A percentile compares a stretch with the other conserved stretches of the same genome.
These are phyloP conservation scores for Penicillium salamii DNA, from an alignment of 495 filamentous ascomycete genomes.

Conservation along the genomic window DNA sequence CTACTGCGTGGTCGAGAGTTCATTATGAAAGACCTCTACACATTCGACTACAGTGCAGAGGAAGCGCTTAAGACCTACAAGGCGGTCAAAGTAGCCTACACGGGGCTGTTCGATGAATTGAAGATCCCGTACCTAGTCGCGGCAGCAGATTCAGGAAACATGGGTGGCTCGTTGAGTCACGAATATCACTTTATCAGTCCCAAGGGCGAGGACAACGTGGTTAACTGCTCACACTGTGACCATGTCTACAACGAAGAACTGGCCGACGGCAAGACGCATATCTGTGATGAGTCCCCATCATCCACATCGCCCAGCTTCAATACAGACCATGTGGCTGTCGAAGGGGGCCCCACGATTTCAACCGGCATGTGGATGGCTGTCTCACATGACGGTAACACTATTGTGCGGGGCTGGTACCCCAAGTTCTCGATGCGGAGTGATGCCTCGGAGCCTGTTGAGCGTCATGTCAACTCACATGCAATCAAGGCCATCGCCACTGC, in stretches of 20 bases:
- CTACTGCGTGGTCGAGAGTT: conserved; percentile 91
- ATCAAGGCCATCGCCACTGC: conserved; percentile 59
- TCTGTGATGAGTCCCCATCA: conserved; percentile 6
- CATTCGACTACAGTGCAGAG: conserved; percentile 70
- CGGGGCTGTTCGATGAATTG: conserved; percentile 73
- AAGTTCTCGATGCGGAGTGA: conserved; percentile 34
- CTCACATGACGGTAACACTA: conserved; percentile 61
- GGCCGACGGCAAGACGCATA: conserved; percentile 45
- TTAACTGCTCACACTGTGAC: conserved; percentile 69
- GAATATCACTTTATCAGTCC: conserved; percentile 85
- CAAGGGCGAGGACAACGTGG: conserved; percentile 81
- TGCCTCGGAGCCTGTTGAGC: conserved; percentile 31
- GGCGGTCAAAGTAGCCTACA: conserved; percentile 67
- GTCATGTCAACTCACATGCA: conserved; percentile 67
- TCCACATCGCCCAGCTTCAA: conserved; percentile 27
- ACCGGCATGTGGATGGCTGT: conserved; percentile 63
- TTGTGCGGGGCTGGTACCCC: conserved; percentile 69
- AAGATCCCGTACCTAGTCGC: conserved; percentile 82
- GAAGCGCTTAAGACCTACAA: conserved; percentile 75
- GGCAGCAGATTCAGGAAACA: conserved; percentile 89
- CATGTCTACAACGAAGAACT: conserved; percentile 87
- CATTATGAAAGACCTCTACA: conserved; percentile 97
- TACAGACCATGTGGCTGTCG: conserved; percentile 22
- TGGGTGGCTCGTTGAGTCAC: conserved; percentile 89
- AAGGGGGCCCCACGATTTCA: conserved; percentile 33